These are phyloP conservation scores for Metarhizium humberi DNA, from an alignment of 2,329 filamentous ascomycete species.

Conservation along the genomic window DNA sequence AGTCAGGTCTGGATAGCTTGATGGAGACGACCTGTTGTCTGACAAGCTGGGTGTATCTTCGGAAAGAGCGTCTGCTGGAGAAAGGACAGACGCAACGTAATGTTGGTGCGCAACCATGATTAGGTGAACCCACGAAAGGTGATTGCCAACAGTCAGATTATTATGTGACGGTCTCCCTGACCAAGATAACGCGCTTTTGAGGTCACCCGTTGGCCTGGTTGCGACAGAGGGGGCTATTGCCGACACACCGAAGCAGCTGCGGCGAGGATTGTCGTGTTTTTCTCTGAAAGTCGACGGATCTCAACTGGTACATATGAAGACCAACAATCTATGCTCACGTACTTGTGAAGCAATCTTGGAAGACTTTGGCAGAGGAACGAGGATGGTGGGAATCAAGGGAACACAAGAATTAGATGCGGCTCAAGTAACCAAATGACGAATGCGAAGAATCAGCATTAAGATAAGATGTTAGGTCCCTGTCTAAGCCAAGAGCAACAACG, in stretches of 20 bases:
- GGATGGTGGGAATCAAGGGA: neutral
- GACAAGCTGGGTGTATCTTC: slow-evolving; percentile 16
- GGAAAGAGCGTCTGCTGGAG: slow-evolving; percentile 21
- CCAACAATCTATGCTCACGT: neutral
- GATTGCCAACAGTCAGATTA: slow-evolving; percentile 1
- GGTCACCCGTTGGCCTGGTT: neutral
- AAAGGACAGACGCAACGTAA: slow-evolving; percentile 23
- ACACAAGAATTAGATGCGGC: neutral
- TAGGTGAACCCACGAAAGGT: slow-evolving; percentile 10
- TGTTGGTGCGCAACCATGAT: slow-evolving; percentile 27
- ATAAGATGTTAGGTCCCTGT: slow-evolving; percentile 19
- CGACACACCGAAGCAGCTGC: neutral
- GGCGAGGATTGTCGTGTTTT: neutral
- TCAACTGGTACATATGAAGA: neutral
- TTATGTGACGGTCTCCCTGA: neutral
- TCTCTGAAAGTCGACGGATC: neutral
- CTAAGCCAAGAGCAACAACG: slow-evolving; percentile 6
- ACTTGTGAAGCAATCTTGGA: neutral
- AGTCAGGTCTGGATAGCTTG: slow-evolving; percentile 20
- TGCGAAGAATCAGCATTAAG: slow-evolving; percentile 16
- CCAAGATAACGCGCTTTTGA: neutral
- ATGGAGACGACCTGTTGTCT: slow-evolving; percentile 15
- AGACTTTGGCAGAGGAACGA: neutral
- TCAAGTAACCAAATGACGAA: neutral
- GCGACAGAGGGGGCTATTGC: neutral